Percentiles rank a stretch among this genome's conserved stretches.
These are phyloP conservation scores for Cryphonectria parasitica DNA, from an alignment of 2,329 filamentous ascomycete genomes.

Conservation along the genomic window DNA sequence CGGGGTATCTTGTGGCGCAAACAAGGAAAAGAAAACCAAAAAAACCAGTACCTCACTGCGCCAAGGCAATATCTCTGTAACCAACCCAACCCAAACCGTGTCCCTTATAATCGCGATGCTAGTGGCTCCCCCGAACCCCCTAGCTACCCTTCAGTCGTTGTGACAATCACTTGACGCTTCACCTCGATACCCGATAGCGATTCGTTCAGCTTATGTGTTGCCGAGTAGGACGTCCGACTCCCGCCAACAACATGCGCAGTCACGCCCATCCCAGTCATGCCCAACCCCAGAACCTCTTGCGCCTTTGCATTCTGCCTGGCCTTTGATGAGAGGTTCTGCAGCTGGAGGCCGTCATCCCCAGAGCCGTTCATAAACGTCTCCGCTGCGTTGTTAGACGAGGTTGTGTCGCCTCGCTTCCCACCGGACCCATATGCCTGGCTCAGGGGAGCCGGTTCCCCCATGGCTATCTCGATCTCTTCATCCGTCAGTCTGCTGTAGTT, in stretches of 20 bases:
- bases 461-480: slow-evolving; percentile 19
- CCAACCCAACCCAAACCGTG: not conserved
- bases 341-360: not conserved
- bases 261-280: slow-evolving; percentile 10
- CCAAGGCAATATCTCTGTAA: not conserved
- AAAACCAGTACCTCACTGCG: not conserved
- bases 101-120: not conserved
- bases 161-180: slow-evolving; percentile 21
- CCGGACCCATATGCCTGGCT: slow-evolving; percentile 6
- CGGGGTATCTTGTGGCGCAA: not conserved
- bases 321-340: not conserved
- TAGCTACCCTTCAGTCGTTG: slow-evolving; percentile 1
- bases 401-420: not conserved
- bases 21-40: too few species aligned
- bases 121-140: not conserved
- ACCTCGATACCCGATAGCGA: slow-evolving; percentile 22
- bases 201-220: not conserved
- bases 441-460: not conserved
- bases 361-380: not conserved
- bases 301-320: slow-evolving; percentile 3
- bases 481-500: slow-evolving; percentile 19
- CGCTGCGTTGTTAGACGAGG: not conserved
- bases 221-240: not conserved
- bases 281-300: slow-evolving; percentile 14
- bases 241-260: slow-evolving; percentile 22